Conservation (phyloP, 2,329 filamentous ascomycete genomes). For the Aspergillus uvarum region DNA sequence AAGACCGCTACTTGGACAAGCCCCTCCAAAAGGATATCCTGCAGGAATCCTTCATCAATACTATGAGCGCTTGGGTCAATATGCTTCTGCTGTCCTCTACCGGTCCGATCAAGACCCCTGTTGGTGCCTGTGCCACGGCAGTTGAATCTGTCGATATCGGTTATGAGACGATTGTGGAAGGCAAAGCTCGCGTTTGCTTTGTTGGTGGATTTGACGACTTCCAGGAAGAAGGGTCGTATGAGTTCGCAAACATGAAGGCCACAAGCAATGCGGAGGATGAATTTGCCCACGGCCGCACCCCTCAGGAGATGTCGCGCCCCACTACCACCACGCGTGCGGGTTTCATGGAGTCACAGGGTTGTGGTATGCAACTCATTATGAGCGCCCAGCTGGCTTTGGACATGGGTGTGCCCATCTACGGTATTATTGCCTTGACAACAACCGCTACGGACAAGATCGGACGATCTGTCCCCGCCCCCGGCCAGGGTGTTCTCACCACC, state of each 20-base stretch:
- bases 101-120: conserved; percentile 96
- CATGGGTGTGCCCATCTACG: conserved; percentile 98
- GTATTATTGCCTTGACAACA: conserved; percentile 86
- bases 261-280: conserved; percentile 98
- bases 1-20: conserved; percentile 93
- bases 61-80: conserved; percentile 99
- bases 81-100: conserved; percentile 97
- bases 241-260: conserved; percentile 99
- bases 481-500: conserved; percentile 93
- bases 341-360: conserved; percentile 99
- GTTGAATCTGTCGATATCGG: conserved; percentile 97
- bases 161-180: conserved; percentile 97
- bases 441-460: conserved; percentile 99
- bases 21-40: conserved; percentile 98
- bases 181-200: conserved; percentile 95
- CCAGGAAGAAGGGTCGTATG: conserved; percentile 97
- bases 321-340: conserved; percentile 95
- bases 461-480: conserved; percentile 91
- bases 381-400: conserved; percentile 91
- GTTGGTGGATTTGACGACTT: conserved; percentile 99
- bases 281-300: conserved; percentile 90
- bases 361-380: conserved; percentile 98
- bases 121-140: conserved; percentile 94
- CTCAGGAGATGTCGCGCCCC: conserved; percentile 95
- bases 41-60: conserved; percentile 99